phyloP scores from a whole-genome alignment of 306 rosid species.

The Coriaria nepalensis region DNA sequence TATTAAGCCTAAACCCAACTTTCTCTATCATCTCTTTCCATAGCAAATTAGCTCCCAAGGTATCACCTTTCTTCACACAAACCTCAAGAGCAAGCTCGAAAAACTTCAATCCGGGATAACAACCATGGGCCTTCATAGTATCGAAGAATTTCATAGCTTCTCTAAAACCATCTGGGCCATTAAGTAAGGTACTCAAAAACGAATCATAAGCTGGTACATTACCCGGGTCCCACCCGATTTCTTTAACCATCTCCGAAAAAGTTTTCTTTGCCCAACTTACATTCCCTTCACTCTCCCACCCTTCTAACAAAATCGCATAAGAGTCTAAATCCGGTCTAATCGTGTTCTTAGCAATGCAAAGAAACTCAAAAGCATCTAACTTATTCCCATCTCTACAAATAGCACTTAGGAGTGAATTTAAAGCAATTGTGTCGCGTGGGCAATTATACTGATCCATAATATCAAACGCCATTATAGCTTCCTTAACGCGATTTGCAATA shows the following conservation, averaged over 20 bases:
- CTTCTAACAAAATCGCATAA: constrained; percentile 56
- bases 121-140: constrained; percentile 29
- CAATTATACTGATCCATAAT: constrained; percentile 39
- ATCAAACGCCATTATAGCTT: constrained; percentile 39
- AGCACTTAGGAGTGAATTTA: constrained; percentile 53
- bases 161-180: constrained; percentile 30
- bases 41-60: constrained; percentile 28
- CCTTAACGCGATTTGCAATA: constrained; percentile 20
- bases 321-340: constrained; percentile 39
- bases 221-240: constrained; percentile 51
- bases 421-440: constrained; percentile 30
- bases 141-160: constrained; percentile 31
- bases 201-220: constrained; percentile 54
- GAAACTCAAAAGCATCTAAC: constrained; percentile 29
- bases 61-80: constrained; percentile 33
- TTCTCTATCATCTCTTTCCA: constrained; percentile 39
- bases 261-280: constrained; percentile 33
- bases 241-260: constrained; percentile 48
- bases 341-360: constrained; percentile 26
- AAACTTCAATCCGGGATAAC: constrained; percentile 52
- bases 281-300: constrained; percentile 44
- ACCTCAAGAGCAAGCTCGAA: constrained; percentile 39
- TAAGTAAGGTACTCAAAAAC: constrained; percentile 32
- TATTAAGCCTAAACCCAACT: constrained; percentile 21
- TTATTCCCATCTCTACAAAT: constrained; percentile 43